A percentile compares a stretch with the other conserved stretches of the same genome.
These are phyloP conservation scores for Chaetomiaceae sp. DNA, from an alignment of 2,329 filamentous ascomycete genomes.

Conservation along the genomic window DNA sequence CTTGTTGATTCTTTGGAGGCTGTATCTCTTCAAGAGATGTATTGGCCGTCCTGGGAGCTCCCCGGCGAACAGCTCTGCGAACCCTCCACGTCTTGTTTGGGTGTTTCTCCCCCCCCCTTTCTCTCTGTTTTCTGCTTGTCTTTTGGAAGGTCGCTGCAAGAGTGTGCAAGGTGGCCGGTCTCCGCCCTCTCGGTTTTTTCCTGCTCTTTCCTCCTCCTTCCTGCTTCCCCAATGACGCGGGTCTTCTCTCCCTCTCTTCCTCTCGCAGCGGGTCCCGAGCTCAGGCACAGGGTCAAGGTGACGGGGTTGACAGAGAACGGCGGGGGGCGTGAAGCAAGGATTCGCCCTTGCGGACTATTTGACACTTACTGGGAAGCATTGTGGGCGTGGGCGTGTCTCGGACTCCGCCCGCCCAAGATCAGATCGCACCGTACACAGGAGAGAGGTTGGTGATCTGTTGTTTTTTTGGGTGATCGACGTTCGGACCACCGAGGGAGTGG, in stretches of 20 bases:
- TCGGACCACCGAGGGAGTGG: conserved; percentile 10
- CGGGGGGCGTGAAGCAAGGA: conserved; percentile 32
- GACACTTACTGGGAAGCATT: conserved; percentile 45
- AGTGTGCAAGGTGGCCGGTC: neutral
- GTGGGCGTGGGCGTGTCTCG: conserved; percentile 28
- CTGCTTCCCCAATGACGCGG: conserved; percentile 4
- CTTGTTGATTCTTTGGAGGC: neutral
- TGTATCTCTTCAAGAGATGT: too few relatives aligned
- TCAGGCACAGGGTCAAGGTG: neutral
- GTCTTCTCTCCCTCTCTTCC: neutral
- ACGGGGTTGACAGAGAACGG: conserved; percentile 14
- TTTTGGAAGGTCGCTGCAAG: too few relatives aligned
- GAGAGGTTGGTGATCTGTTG: too few relatives aligned
- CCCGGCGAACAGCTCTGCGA: too few relatives aligned
- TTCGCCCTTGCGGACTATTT: conserved; percentile 30
- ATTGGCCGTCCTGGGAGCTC: too few relatives aligned
- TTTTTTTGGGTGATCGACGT: conserved; percentile 14
- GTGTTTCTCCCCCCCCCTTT: too few relatives aligned
- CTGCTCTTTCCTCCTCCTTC: conserved; percentile 1
- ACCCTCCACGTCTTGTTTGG: neutral
- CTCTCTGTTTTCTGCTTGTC: too few relatives aligned
- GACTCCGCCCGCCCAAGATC: conserved; percentile 14
- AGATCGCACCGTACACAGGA: neutral
- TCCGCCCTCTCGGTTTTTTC: neutral
- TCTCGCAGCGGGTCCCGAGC: conserved; percentile 7